Evolutionary conservation across 2,329 filamentous ascomycete species (phyloP), one percentile per base, ranked within the genome.

Genomic region (Trichoderma sp.): DNA sequence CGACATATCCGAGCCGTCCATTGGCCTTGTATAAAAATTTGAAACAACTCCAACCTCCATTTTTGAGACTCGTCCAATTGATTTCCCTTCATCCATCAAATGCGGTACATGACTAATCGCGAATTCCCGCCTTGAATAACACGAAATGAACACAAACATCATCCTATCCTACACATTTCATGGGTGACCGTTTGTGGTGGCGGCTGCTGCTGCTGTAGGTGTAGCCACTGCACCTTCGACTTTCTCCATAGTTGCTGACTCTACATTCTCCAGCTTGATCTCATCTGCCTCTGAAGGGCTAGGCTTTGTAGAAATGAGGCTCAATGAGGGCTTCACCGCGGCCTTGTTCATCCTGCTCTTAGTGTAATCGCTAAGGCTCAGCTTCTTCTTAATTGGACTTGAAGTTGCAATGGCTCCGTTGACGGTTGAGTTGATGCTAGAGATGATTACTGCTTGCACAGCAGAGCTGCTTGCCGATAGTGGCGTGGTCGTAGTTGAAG

Each of bases 301-400:
- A 27, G 84, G 79, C 75, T 84, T 86, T 24, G 82, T 77, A 18
- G 82, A 77, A 2, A 73, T 56, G 6, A 65, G 41, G 2, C 80
- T 81, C 4, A 80, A 79, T 3, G 79, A 75, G 11, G 81, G 78
- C 71, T 85, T 79, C 80, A 79, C 86, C 3, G 87, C 86, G 3
- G 87, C 87, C 80, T 90, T 91, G 79, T 88, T 89, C 84, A 88
- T 86, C 68, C 89, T 85, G 77, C 88, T 90, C 81, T 90, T 91
- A 9, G 87, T 89, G 79, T 93, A 93, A 79, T 93, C 91, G 79
- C 90, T 92, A 2, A 93, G 82, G 77, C 90, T 92, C 50, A 93
- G 83, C 82, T 92, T 93, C 86, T 93, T 93, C 83, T 92, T 92
- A 38, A 91, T 85, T 3, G 91, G 91, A 77, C 90, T 92, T 3